Percentiles rank a stretch among this genome's conserved stretches.
Conservation (phyloP, 1,284 basidiomycete genomes). For the Ceratobasidium theobromae region DNA sequence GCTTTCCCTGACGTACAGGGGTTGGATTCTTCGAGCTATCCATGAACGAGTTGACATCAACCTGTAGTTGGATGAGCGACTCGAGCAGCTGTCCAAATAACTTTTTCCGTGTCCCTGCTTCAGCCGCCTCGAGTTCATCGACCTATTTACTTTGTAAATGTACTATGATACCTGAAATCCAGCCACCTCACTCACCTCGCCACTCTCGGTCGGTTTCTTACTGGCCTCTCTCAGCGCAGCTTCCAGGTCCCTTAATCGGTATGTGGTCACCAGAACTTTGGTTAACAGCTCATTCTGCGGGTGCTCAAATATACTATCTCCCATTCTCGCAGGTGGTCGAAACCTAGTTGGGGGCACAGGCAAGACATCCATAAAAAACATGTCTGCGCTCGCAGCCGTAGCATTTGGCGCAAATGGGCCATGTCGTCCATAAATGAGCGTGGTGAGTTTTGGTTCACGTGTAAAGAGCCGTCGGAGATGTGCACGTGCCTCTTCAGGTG, state of each 20-base stretch:
- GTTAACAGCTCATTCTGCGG: constrained; percentile 94
- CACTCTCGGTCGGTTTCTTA: constrained; percentile 50
- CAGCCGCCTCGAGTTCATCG: constrained; percentile 54
- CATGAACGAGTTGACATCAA: constrained; percentile 96
- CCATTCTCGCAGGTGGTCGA: constrained; percentile 91
- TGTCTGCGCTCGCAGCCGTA: constrained; percentile 75
- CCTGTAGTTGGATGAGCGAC: constrained; percentile 84
- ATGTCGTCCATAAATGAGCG: constrained; percentile 90
- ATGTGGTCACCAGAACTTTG: constrained; percentile 79
- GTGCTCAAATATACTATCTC: constrained; percentile 93
- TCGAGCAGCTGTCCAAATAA: constrained; percentile 77
- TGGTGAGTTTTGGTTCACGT: constrained; percentile 81
- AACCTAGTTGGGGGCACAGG: constrained; percentile 94
- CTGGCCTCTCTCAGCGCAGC: constrained; percentile 63
- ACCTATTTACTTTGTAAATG: constrained; percentile 33
- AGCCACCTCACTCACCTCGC: constrained; percentile 2
- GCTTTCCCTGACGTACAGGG: constrained; percentile 80
- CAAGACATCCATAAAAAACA: constrained; percentile 96
- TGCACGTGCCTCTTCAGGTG: constrained; percentile 89
- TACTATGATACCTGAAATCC: constrained; percentile 23
- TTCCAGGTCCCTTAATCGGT: constrained; percentile 79
- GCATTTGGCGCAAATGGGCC: constrained; percentile 69
- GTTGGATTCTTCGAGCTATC: constrained; percentile 96
- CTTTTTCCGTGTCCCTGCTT: constrained; percentile 50
- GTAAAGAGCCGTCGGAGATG: constrained; percentile 88